Conservation (phyloP, 192 early-diverging fungal genomes). For the Helicostylum pulchrum region DNA sequence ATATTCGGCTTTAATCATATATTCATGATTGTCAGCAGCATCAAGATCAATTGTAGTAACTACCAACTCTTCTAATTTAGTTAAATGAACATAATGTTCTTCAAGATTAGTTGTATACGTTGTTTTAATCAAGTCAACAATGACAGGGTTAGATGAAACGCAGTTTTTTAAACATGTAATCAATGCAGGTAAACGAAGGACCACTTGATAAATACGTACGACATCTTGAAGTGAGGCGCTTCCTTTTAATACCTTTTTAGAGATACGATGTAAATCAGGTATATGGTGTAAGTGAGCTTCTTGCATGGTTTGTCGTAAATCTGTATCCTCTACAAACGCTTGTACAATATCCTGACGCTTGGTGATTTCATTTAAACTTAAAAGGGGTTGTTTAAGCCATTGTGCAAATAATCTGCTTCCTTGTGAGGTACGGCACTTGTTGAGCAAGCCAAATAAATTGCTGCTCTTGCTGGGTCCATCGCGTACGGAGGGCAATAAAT, state of each 20-base stretch:
- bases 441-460: conserved; percentile 76
- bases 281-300: conserved; percentile 74
- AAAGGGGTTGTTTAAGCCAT: conserved; percentile 90
- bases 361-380: conserved; percentile 68
- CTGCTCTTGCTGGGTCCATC: conserved; percentile 63
- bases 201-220: conserved; percentile 85
- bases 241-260: conserved; percentile 78
- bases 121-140: conserved; percentile 49
- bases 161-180: conserved; percentile 51
- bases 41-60: conserved; percentile 89
- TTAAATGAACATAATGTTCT: conserved; percentile 53
- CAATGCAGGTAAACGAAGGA: conserved; percentile 66
- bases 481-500: conserved; percentile 72
- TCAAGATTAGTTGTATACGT: conserved; percentile 50
- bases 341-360: conserved; percentile 73
- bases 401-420: conserved; percentile 81
- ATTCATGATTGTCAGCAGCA: conserved; percentile 84
- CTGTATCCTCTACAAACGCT: conserved; percentile 60
- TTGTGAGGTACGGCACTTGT: conserved; percentile 87
- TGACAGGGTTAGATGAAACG: conserved; percentile 21
- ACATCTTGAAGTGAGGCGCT: conserved; percentile 83
- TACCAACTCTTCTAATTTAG: conserved; percentile 74
- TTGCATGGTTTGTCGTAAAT: conserved; percentile 61
- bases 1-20: conserved; percentile 82
- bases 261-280: conserved; percentile 88